phyloP scores from a whole-genome alignment of 306 rosid genomes.

The Benincasa hispida region DNA sequence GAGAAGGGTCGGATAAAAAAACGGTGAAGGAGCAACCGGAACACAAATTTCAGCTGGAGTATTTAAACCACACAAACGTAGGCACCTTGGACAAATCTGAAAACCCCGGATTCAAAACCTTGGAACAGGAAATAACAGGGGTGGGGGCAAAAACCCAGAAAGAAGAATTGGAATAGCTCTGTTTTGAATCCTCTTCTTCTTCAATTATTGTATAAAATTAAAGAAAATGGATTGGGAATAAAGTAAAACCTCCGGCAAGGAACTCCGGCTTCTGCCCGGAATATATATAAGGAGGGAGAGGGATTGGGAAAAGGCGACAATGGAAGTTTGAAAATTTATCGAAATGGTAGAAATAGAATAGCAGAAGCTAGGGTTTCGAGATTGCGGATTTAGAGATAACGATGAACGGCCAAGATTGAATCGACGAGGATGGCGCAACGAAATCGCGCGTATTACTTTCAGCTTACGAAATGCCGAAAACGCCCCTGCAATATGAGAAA shows the following conservation, averaged over 20 bases:
- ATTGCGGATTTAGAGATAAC: slow-evolving; percentile 10
- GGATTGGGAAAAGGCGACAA: neutral
- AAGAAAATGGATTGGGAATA: neutral
- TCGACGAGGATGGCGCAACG: slow-evolving; percentile 20
- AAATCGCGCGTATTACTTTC: slow-evolving; percentile 29
- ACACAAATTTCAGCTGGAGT: neutral
- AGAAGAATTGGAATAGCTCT: neutral
- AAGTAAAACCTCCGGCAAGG: neutral
- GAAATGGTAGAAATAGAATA: neutral
- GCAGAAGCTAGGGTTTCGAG: slow-evolving; percentile 59
- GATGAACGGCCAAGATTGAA: slow-evolving; percentile 38
- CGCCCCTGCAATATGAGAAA: neutral
- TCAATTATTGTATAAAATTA: neutral
- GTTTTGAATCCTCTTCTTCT: neutral
- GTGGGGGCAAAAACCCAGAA: neutral
- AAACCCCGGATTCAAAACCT: neutral
- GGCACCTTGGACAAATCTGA: neutral
- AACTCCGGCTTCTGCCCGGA: neutral
- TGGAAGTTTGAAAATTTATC: slow-evolving; percentile 17
- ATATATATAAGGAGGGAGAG: neutral
- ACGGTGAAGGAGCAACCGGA: neutral
- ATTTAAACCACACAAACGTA: neutral
- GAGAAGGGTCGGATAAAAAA: neutral
- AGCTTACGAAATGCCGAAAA: neutral
- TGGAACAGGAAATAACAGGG: neutral